These are phyloP conservation scores for Helotiales sp. DNA, from an alignment of 2,329 filamentous ascomycete species.

Conservation along the genomic window DNA sequence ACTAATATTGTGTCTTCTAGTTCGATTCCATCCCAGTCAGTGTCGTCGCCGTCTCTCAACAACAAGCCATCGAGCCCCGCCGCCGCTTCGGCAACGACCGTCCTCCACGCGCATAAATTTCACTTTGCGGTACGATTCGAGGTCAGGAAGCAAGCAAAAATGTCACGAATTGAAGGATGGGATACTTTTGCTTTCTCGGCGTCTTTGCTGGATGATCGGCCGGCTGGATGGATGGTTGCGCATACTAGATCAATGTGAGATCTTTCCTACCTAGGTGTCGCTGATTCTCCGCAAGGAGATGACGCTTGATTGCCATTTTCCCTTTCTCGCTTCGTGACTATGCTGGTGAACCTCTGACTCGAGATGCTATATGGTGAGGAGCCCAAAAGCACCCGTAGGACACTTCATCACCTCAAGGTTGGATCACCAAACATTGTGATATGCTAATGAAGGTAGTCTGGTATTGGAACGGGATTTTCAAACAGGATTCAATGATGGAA, in stretches of 20 bases:
- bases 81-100: constrained; percentile 75
- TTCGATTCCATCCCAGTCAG: constrained; percentile 98
- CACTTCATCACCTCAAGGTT: too few relatives aligned
- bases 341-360: constrained; percentile 25
- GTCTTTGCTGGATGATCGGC: constrained; percentile 35
- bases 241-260: constrained; percentile 63
- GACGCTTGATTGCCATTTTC: constrained; percentile 91
- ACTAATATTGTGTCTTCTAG: constrained; percentile 55
- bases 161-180: constrained; percentile 13
- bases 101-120: constrained; percentile 51
- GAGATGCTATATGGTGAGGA: background rate
- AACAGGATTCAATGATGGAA: background rate
- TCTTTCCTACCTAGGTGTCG: constrained; percentile 82
- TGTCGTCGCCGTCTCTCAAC: constrained; percentile 87
- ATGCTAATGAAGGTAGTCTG: background rate
- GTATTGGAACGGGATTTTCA: background rate
- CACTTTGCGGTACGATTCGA: constrained; percentile 20
- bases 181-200: constrained; percentile 21
- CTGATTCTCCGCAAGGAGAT: constrained; percentile 74
- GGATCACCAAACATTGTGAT: background rate
- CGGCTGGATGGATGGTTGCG: constrained; percentile 34
- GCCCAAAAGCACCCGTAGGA: too few relatives aligned
- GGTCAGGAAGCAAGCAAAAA: constrained; percentile 7
- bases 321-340: constrained; percentile 22
- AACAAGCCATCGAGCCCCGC: constrained; percentile 82